Conservation (phyloP, 306 rosid genomes). For the Senna tora region DNA sequence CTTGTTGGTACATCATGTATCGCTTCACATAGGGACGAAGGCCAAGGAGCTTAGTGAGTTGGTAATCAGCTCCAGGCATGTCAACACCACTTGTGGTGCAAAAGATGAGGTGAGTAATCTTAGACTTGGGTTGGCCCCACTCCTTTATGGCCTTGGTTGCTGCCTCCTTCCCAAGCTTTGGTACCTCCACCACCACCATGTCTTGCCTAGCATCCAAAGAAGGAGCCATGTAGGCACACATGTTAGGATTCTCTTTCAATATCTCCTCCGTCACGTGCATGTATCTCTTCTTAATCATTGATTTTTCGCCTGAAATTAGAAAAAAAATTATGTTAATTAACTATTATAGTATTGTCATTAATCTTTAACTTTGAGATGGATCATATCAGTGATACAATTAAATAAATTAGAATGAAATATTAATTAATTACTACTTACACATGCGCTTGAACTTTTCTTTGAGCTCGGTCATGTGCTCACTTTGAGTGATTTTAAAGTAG, state of each 20-base stretch:
- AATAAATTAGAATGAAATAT: no score
- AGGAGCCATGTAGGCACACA: neutral
- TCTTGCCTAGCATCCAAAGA: slow-evolving; percentile 14
- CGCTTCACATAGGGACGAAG: slow-evolving; percentile 4
- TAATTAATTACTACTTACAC: neutral
- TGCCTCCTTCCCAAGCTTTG: neutral
- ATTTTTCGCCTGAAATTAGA: neutral
- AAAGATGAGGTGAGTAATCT: slow-evolving; percentile 15
- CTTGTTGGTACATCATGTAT: neutral
- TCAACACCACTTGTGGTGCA: slow-evolving; percentile 15
- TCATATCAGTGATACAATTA: no score
- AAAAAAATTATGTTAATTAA: neutral
- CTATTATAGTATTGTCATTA: neutral
- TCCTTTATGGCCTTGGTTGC: slow-evolving; percentile 8
- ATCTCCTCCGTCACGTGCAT: neutral
- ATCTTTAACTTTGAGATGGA: no score
- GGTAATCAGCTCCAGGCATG: slow-evolving; percentile 14
- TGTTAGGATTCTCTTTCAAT: neutral
- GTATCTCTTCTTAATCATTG: slow-evolving; percentile 18
- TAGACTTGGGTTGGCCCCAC: slow-evolving; percentile 13
- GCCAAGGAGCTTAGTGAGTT: slow-evolving; percentile 24
- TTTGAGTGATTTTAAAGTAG: neutral
- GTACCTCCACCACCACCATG: neutral
- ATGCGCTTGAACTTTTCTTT: slow-evolving; percentile 21
- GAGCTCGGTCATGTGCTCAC: slow-evolving; percentile 14